A percentile compares a stretch with the other conserved stretches of the same genome.
These are phyloP conservation scores for Diplocarpon mali DNA, from an alignment of 2,329 filamentous ascomycete species.

Conservation along the genomic window DNA sequence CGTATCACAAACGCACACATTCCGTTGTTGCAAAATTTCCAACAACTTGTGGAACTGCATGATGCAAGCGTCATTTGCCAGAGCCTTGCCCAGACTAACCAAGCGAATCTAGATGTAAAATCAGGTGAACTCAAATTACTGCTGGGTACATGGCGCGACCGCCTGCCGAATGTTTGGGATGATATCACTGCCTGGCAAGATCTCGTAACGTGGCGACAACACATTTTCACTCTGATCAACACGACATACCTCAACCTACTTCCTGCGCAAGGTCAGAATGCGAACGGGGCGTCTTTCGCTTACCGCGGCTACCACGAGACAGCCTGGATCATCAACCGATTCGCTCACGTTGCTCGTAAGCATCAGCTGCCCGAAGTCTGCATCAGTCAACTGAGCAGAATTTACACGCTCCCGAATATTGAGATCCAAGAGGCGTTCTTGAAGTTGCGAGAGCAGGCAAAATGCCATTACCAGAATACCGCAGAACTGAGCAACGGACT, in stretches of 20 bases:
- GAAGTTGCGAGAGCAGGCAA: slow-evolving; percentile 95
- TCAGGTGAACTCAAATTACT: slow-evolving; percentile 92
- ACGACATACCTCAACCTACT: slow-evolving; percentile 79
- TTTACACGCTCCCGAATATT: slow-evolving; percentile 97
- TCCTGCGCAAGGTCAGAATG: slow-evolving; percentile 67
- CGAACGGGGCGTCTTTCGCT: slow-evolving; percentile 84
- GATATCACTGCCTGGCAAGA: slow-evolving; percentile 99
- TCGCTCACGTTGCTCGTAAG: slow-evolving; percentile 94
- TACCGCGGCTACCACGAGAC: slow-evolving; percentile 98
- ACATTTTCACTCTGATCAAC: slow-evolving; percentile 97
- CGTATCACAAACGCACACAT: slow-evolving; percentile 92
- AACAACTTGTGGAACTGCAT: slow-evolving; percentile 92
- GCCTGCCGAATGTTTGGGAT: slow-evolving; percentile 95
- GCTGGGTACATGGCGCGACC: slow-evolving; percentile 88
- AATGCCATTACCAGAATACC: slow-evolving; percentile 95
- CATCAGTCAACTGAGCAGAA: slow-evolving; percentile 91
- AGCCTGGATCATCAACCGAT: slow-evolving; percentile 99
- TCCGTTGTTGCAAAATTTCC: slow-evolving; percentile 91
- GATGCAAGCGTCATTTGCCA: slow-evolving; percentile 95
- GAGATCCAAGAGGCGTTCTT: slow-evolving; percentile 99
- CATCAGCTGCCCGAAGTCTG: slow-evolving; percentile 95
- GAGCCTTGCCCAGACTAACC: slow-evolving; percentile 76
- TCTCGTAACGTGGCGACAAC: slow-evolving; percentile 97
- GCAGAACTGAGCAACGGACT: slow-evolving; percentile 84
- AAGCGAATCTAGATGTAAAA: slow-evolving; percentile 80